These are phyloP conservation scores for Blastobotrys malaysiensis DNA, from an alignment of 1,139 yeast genomes.

Conservation along the genomic window DNA sequence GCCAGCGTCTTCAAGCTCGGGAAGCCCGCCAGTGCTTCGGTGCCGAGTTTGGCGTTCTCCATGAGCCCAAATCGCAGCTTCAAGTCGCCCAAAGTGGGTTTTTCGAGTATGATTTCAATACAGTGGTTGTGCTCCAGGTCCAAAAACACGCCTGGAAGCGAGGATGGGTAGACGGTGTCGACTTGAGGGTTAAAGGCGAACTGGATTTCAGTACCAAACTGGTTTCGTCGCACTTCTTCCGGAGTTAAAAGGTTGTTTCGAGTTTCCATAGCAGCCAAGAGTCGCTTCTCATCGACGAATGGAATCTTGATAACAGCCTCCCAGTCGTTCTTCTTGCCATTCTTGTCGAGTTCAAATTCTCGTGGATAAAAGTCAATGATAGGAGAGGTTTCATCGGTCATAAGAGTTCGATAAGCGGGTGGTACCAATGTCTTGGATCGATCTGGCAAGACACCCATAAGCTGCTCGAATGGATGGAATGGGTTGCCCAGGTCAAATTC, in stretches of 20 bases:
- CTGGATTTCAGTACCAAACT: conserved; percentile 61
- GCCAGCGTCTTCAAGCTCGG: conserved; percentile 75
- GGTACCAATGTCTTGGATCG: conserved; percentile 84
- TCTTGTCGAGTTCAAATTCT: conserved; percentile 83
- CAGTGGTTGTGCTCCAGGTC: conserved; percentile 79
- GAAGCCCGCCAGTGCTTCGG: conserved; percentile 76
- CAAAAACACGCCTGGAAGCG: conserved; percentile 70
- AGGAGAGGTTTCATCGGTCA: conserved; percentile 88
- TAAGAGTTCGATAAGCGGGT: conserved; percentile 64
- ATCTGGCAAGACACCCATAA: conserved; percentile 97
- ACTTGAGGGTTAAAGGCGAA: conserved; percentile 76
- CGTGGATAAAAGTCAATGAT: conserved; percentile 87
- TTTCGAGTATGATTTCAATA: conserved; percentile 49
- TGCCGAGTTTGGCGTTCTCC: conserved; percentile 66
- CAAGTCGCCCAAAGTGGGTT: conserved; percentile 44
- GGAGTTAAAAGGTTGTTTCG: conserved; percentile 52
- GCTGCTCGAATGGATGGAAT: conserved; percentile 88
- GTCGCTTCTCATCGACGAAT: conserved; percentile 79
- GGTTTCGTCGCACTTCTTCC: conserved; percentile 68
- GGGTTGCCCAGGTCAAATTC: conserved; percentile 69
- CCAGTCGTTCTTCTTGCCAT: conserved; percentile 96
- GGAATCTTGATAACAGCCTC: conserved; percentile 96
- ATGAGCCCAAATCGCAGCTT: conserved; percentile 52
- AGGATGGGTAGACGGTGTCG: conserved; percentile 63
- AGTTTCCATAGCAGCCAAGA: conserved; percentile 67